phyloP scores from a whole-genome alignment of 1,284 basidiomycete species.

The Irpex sp. region DNA sequence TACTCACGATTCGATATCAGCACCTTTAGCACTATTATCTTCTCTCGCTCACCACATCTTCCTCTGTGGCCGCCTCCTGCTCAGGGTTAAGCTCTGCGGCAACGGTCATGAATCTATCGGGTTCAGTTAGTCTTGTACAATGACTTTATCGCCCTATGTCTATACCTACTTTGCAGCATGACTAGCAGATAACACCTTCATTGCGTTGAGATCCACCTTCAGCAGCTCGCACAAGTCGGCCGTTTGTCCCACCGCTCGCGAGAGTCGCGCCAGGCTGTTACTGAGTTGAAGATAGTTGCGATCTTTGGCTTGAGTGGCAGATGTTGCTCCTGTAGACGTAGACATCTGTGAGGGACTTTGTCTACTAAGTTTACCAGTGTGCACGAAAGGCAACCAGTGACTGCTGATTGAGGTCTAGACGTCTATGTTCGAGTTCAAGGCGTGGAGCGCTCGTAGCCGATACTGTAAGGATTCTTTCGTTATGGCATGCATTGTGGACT shows the following conservation, averaged over 20 bases:
- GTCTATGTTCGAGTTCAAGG: too few species aligned
- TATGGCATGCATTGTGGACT: too few species aligned
- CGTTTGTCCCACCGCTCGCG: slow-evolving; percentile 58
- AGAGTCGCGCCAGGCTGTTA: slow-evolving; percentile 55
- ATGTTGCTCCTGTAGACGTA: slow-evolving; percentile 35
- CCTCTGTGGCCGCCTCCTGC: neutral
- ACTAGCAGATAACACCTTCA: slow-evolving; percentile 65
- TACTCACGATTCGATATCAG: neutral
- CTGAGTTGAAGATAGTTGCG: slow-evolving; percentile 68
- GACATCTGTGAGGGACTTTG: neutral
- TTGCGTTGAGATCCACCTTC: slow-evolving; percentile 66
- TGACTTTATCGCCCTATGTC: too few species aligned
- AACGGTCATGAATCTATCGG: slow-evolving; percentile 59
- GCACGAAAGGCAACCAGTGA: too few species aligned
- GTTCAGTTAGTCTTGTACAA: neutral
- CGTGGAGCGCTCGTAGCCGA: too few species aligned
- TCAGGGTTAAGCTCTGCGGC: slow-evolving; percentile 48
- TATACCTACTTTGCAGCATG: slow-evolving; percentile 66
- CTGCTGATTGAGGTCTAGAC: too few species aligned
- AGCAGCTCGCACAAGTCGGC: slow-evolving; percentile 64
- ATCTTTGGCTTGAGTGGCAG: slow-evolving; percentile 70
- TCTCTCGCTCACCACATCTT: neutral
- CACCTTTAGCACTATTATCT: neutral
- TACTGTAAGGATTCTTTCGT: too few species aligned
- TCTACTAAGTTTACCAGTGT: too few species aligned